Evolutionary conservation across 139 green algal genomes (phyloP).

Genomic region (Edaphochlamys debaryana): DNA sequence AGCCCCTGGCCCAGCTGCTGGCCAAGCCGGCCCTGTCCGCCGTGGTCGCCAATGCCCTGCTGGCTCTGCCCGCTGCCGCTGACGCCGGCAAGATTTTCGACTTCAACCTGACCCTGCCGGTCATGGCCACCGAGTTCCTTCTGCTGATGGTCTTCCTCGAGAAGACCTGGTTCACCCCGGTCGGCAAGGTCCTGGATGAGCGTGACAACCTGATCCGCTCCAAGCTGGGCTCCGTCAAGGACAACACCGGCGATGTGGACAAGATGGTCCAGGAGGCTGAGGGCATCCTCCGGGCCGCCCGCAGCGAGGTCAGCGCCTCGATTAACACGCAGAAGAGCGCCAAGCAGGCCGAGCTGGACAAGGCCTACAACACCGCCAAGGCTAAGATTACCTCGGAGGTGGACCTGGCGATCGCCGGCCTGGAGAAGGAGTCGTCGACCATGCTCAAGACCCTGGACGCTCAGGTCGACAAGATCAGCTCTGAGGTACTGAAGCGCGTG

Average conservation of each 20-base stretch:
- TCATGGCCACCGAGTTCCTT: slow-evolving; percentile 88
- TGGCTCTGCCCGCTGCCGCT: slow-evolving; percentile 77
- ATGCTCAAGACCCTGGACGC: slow-evolving; percentile 77
- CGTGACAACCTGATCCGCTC: slow-evolving; percentile 79
- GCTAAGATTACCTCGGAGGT: slow-evolving; percentile 66
- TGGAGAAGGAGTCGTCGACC: slow-evolving; percentile 81
- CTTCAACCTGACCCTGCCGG: slow-evolving; percentile 60
- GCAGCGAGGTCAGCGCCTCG: slow-evolving; percentile 58
- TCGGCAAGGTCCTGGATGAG: slow-evolving; percentile 89
- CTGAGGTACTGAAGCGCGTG: slow-evolving; percentile 82
- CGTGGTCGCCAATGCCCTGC: slow-evolving; percentile 73
- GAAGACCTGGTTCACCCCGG: slow-evolving; percentile 92
- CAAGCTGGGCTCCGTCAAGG: slow-evolving; percentile 86
- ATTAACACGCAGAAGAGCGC: slow-evolving; percentile 67
- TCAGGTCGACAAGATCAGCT: slow-evolving; percentile 84
- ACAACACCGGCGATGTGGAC: slow-evolving; percentile 61
- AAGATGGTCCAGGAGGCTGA: slow-evolving; percentile 61
- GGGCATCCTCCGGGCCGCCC: slow-evolving; percentile 65
- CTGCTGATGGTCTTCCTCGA: slow-evolving; percentile 94
- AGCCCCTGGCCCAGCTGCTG: slow-evolving; percentile 31
- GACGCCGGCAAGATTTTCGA: slow-evolving; percentile 72
- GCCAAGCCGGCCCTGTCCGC: slow-evolving; percentile 43
- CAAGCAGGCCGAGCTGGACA: slow-evolving; percentile 73
- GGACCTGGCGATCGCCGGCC: slow-evolving; percentile 56
- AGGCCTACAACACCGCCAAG: slow-evolving; percentile 63